phyloP scores from a whole-genome alignment of 768 basidiomycete species.

The Calocybe gangraenosa region DNA sequence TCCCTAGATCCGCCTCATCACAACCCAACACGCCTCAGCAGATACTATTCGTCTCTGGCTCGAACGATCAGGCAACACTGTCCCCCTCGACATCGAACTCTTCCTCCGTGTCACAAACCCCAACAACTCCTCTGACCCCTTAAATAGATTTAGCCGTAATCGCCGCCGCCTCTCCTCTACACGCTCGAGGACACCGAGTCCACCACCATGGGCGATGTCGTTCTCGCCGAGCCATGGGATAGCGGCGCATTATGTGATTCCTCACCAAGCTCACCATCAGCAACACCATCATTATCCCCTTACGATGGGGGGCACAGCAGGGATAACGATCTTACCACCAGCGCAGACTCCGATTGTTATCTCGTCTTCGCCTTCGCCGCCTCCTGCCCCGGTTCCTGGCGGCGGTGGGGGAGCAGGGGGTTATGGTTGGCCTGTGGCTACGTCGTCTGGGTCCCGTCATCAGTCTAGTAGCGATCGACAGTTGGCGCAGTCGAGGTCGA shows the following conservation, averaged over 20 bases:
- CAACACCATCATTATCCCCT: too few relatives aligned
- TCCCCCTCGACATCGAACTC: slow-evolving; percentile 79
- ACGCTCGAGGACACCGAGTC: slow-evolving; percentile 26
- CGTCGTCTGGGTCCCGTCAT: too few relatives aligned
- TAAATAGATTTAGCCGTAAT: neutral
- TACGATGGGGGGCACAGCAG: too few relatives aligned
- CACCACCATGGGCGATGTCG: slow-evolving; percentile 29
- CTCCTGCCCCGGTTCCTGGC: too few relatives aligned
- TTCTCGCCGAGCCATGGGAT: slow-evolving; percentile 25
- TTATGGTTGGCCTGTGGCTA: too few relatives aligned
- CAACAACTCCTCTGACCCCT: slow-evolving; percentile 18
- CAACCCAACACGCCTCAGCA: slow-evolving; percentile 64
- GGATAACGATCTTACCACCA: slow-evolving; percentile 24
- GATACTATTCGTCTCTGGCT: slow-evolving; percentile 83
- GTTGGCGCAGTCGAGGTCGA: slow-evolving; percentile 32
- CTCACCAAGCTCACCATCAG: too few relatives aligned
- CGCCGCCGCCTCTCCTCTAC: slow-evolving; percentile 26
- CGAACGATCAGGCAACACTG: slow-evolving; percentile 66
- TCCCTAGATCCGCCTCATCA: slow-evolving; percentile 65
- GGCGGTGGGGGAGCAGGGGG: too few relatives aligned
- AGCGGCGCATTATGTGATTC: slow-evolving; percentile 33
- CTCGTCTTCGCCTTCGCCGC: slow-evolving; percentile 43
- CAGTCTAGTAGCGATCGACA: slow-evolving; percentile 19
- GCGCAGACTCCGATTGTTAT: slow-evolving; percentile 42
- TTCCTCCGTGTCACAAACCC: slow-evolving; percentile 51